These are phyloP conservation scores for Boletus rufocinnamomeus DNA, from an alignment of 768 basidiomycete species.

Conservation along the genomic window DNA sequence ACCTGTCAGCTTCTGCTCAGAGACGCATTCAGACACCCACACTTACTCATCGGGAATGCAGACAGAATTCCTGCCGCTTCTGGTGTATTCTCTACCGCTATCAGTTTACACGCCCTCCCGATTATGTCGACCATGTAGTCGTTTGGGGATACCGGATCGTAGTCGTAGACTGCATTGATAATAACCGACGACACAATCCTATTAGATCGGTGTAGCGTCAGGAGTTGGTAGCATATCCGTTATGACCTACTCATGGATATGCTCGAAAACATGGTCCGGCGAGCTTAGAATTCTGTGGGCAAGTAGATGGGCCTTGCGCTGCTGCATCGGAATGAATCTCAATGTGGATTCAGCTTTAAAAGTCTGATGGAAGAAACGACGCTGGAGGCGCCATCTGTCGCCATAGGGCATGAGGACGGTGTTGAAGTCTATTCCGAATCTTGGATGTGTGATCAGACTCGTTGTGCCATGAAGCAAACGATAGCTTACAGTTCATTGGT, in stretches of 20 bases:
- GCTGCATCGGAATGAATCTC: conserved; percentile 21
- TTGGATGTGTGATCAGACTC: not conserved
- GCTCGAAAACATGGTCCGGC: conserved; percentile 9
- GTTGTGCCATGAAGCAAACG: not conserved
- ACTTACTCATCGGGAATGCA: conserved; percentile 19
- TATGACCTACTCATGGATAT: conserved; percentile 13
- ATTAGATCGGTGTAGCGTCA: not conserved
- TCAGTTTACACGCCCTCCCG: conserved; percentile 9
- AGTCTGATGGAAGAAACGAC: conserved; percentile 22
- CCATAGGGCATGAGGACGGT: conserved; percentile 20
- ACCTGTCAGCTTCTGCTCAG: not conserved
- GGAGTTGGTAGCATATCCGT: conserved; percentile 13
- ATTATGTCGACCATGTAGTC: conserved; percentile 17
- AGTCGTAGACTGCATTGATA: conserved; percentile 18
- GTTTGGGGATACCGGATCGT: conserved; percentile 18
- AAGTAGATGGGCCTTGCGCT: conserved; percentile 10
- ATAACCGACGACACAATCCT: conserved; percentile 32
- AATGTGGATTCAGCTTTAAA: conserved; percentile 13
- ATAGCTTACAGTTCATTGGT: conserved; percentile 15
- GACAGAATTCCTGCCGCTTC: conserved; percentile 16
- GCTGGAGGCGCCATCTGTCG: conserved; percentile 21
- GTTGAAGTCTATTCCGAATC: conserved; percentile 22
- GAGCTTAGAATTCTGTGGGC: conserved; percentile 11
- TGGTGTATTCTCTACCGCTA: conserved; percentile 1
- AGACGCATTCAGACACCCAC: not conserved